These are phyloP conservation scores for Pascua sp. DNA, from an alignment of 1,284 basidiomycete species.

Conservation along the genomic window DNA sequence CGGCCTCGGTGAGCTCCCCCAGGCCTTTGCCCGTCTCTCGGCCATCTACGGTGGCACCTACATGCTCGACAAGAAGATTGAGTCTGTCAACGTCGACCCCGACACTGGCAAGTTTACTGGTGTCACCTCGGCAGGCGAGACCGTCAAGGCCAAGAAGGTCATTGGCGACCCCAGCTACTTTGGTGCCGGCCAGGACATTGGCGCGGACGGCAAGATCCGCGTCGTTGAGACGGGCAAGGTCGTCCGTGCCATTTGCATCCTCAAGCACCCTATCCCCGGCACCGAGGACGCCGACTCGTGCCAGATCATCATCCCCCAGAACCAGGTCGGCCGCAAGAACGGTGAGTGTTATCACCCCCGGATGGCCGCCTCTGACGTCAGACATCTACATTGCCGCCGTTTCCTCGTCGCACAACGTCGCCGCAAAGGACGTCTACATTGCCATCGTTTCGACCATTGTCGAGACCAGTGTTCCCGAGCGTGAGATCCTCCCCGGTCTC, in stretches of 20 bases:
- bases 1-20: conserved; percentile 96
- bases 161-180: conserved; percentile 99
- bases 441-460: conserved; percentile 99
- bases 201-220: conserved; percentile 64
- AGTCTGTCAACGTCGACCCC: conserved; percentile 80
- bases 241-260: conserved; percentile 92
- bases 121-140: conserved; percentile 85
- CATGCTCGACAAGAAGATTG: conserved; percentile 96
- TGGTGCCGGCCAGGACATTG: conserved; percentile 60
- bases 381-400: conserved; percentile 99
- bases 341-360: conserved; percentile 56
- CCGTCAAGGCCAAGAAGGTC: conserved; percentile 94
- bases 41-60: conserved; percentile 99
- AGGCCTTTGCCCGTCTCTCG: conserved; percentile 95
- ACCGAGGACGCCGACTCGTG: conserved; percentile 88
- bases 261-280: conserved; percentile 97
- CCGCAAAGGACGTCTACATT: conserved; percentile 88
- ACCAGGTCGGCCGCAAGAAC: conserved; percentile 90
- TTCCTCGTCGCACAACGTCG: conserved; percentile 95
- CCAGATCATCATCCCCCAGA: conserved; percentile 98
- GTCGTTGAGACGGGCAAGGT: conserved; percentile 93
- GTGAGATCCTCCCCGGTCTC: conserved; percentile 87
- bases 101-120: conserved; percentile 85
- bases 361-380: conserved; percentile 43
- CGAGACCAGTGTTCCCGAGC: conserved; percentile 84